Percentiles rank a stretch among this genome's conserved stretches.
These are phyloP conservation scores for Oemleria cerasiformis DNA, from an alignment of 306 rosid species.

Conservation along the genomic window DNA sequence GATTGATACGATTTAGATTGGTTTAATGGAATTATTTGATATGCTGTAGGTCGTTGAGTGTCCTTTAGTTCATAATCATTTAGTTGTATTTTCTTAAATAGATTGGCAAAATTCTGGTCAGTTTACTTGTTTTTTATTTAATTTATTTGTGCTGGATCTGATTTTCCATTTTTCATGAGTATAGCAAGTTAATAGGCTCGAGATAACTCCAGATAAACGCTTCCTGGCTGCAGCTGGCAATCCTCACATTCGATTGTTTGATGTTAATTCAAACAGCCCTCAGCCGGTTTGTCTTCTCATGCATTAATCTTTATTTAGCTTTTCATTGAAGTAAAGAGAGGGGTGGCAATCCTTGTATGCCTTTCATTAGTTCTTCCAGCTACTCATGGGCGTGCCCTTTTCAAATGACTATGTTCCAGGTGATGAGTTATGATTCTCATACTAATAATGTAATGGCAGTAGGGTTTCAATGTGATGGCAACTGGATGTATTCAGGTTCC, in stretches of 20 bases:
- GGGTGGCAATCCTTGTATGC: background rate
- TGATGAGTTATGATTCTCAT: constrained; percentile 94
- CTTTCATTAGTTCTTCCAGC: background rate
- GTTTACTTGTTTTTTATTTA: constrained; percentile 2
- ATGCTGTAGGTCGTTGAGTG: background rate
- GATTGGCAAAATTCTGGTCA: constrained; percentile 10
- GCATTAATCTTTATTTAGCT: background rate
- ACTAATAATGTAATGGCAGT: constrained; percentile 96
- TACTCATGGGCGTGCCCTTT: constrained; percentile 9
- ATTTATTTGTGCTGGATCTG: constrained; percentile 17
- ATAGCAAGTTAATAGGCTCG: constrained; percentile 93
- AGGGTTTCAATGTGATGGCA: constrained; percentile 99
- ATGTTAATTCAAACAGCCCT: constrained; percentile 85
- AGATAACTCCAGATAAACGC: constrained; percentile 95
- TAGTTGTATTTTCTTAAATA: background rate
- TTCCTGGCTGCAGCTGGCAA: constrained; percentile 97
- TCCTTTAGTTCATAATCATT: background rate
- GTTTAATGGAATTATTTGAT: background rate
- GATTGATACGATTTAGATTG: background rate
- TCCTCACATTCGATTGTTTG: constrained; percentile 93
- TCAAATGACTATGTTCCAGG: constrained; percentile 42
- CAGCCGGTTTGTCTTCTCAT: constrained; percentile 69
- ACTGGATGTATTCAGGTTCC: constrained; percentile 99
- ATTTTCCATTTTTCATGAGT: constrained; percentile 24
- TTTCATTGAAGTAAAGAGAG: background rate